phyloP scores from a whole-genome alignment of 148 eudicot genomes.

The Polygonum maritimum region DNA sequence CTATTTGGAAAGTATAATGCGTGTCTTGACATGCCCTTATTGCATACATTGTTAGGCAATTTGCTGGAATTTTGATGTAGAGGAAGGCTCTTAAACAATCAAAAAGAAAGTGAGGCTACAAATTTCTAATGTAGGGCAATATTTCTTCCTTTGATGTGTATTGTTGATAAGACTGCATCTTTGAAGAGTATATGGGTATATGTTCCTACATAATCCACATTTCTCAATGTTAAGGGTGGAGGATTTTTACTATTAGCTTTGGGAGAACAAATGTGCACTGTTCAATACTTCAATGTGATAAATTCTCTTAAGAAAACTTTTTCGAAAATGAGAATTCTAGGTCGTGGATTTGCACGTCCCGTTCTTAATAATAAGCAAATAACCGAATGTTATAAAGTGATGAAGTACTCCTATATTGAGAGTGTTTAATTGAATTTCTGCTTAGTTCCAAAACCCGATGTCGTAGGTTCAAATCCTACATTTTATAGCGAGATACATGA shows the following conservation, averaged over 20 bases:
- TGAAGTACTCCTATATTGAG: background rate
- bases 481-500: background rate
- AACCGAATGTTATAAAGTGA: background rate
- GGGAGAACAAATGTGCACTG: background rate
- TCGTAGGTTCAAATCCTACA: too few species aligned
- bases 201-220: background rate
- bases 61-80: background rate
- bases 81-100: background rate
- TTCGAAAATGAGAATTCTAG: background rate
- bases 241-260: background rate
- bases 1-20: background rate
- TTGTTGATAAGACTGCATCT: background rate
- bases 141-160: background rate
- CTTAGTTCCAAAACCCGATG: too few species aligned
- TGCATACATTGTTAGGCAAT: background rate
- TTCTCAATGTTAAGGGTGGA: background rate
- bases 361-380: background rate
- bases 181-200: background rate
- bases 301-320: background rate
- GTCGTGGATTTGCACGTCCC: background rate
- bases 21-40: background rate
- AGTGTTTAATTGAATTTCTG: too few species aligned
- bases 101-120: background rate
- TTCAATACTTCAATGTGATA: background rate
- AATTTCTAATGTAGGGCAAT: background rate